Evolutionary conservation across 805 yeast genomes (phyloP).

Genomic region (Pichia gijzeniarum): DNA sequence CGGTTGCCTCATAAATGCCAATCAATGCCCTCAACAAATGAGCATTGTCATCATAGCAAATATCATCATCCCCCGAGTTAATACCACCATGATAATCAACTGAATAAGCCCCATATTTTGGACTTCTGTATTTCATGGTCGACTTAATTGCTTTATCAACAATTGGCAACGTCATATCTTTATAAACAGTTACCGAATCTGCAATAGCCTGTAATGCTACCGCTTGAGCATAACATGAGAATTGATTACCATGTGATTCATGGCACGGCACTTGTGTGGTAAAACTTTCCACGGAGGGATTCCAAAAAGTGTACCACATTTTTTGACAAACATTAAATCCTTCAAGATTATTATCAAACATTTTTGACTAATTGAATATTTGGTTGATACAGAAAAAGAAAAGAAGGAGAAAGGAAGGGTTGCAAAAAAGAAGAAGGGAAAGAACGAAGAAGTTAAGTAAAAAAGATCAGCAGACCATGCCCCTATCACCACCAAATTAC

Average conservation of each 20-base stretch:
- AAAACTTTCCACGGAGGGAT: constrained; percentile 32
- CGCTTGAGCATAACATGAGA: constrained; percentile 64
- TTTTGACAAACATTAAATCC: constrained; percentile 35
- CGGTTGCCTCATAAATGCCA: constrained; percentile 63
- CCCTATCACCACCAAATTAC: too few species aligned
- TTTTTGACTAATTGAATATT: too few species aligned
- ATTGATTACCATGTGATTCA: constrained; percentile 45
- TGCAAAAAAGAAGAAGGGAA: too few species aligned
- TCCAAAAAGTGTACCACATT: constrained; percentile 39
- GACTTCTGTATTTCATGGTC: constrained; percentile 46
- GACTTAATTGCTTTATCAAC: constrained; percentile 46
- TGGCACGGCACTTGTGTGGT: constrained; percentile 35
- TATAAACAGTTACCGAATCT: constrained; percentile 53
- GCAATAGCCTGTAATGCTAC: constrained; percentile 62
- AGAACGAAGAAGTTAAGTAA: too few species aligned
- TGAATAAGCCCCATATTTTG: constrained; percentile 48
- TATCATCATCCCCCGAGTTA: constrained; percentile 49
- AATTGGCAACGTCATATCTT: constrained; percentile 46
- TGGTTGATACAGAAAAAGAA: background rate
- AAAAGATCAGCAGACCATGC: background rate
- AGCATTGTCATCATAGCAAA: constrained; percentile 71
- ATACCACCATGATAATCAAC: constrained; percentile 32
- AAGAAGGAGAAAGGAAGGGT: background rate
- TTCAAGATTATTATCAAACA: constrained; percentile 29
- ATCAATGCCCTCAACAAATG: constrained; percentile 62